These are phyloP conservation scores for Pseudoscleropodium purum DNA, from an alignment of 225 moss, liverwort and hornwort species.

Conservation along the genomic window DNA sequence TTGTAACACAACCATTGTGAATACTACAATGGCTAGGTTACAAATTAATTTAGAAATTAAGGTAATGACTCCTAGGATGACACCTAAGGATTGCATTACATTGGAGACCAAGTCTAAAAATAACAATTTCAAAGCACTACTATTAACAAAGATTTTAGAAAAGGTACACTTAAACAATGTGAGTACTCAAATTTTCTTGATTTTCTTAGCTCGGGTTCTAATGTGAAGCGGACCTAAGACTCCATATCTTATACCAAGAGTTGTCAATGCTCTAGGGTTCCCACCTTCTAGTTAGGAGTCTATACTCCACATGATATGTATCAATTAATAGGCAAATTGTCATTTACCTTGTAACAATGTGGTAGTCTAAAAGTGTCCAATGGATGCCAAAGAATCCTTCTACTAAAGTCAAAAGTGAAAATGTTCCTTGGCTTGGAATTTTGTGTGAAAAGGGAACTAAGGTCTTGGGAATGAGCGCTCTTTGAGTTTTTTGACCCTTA, in stretches of 20 bases:
- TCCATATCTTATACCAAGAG: background rate
- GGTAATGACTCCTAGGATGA: background rate
- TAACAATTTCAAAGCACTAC: background rate
- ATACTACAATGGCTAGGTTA: background rate
- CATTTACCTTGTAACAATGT: rapidly evolving
- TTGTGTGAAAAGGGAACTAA: background rate
- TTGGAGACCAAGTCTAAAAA: background rate
- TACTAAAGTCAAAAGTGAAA: background rate
- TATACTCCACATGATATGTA: background rate
- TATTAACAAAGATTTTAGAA: background rate
- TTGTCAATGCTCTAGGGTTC: background rate
- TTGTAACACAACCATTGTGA: background rate
- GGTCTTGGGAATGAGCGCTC: no score
- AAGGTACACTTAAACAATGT: background rate
- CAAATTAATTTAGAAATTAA: no score
- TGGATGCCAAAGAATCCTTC: background rate
- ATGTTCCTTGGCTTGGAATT: background rate
- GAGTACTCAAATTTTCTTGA: background rate
- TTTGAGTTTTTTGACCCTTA: no score
- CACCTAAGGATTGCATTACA: background rate
- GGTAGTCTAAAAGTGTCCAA: rapidly evolving
- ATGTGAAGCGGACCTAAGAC: rapidly evolving
- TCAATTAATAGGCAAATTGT: background rate
- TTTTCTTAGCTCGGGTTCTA: rapidly evolving
- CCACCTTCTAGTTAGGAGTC: background rate